phyloP scores from a whole-genome alignment of 2,329 filamentous ascomycete species.

The Fusarium sambucinum region DNA sequence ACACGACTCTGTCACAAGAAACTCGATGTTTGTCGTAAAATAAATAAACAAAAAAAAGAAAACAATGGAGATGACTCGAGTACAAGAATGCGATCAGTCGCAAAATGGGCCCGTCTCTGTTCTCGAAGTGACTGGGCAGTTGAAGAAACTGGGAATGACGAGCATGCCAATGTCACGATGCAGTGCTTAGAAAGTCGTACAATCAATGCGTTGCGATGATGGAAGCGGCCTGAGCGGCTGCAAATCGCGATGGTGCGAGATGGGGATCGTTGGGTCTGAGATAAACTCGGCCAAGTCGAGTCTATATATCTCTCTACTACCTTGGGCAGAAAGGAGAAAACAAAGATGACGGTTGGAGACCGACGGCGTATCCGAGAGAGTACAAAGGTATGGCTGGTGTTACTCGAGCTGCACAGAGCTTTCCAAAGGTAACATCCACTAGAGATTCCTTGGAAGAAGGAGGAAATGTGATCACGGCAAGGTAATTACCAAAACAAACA shows the following conservation, averaged over 20 bases:
- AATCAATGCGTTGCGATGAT: conserved; percentile 34
- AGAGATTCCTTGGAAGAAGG: conserved; percentile 14
- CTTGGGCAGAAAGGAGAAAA: conserved; percentile 10
- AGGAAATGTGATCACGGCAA: conserved; percentile 5
- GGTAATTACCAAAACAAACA: conserved; percentile 6
- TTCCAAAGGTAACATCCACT: conserved; percentile 18
- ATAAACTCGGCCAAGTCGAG: conserved; percentile 23
- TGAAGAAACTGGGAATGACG: conserved; percentile 44
- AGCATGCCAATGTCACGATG: conserved; percentile 47
- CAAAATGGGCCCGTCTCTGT: conserved; percentile 27
- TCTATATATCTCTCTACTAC: conserved; percentile 16
- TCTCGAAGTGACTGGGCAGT: conserved; percentile 26
- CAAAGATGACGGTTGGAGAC: conserved; percentile 17
- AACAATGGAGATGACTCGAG: conserved; percentile 4
- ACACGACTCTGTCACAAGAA: conserved; percentile 18
- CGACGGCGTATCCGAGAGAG: conserved; percentile 23
- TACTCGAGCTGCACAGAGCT: conserved; percentile 32
- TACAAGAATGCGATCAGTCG: conserved; percentile 14
- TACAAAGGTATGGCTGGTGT: conserved; percentile 14
- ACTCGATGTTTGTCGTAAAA: conserved; percentile 18
- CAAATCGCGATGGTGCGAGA: conserved; percentile 15
- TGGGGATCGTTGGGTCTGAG: conserved; percentile 20
- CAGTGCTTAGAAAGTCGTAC: conserved; percentile 31
- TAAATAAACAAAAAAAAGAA: conserved; percentile 13
- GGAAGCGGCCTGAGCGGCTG: conserved; percentile 27